phyloP scores from a whole-genome alignment of 2,329 filamentous ascomycete species.

The Epichloe elymi region DNA sequence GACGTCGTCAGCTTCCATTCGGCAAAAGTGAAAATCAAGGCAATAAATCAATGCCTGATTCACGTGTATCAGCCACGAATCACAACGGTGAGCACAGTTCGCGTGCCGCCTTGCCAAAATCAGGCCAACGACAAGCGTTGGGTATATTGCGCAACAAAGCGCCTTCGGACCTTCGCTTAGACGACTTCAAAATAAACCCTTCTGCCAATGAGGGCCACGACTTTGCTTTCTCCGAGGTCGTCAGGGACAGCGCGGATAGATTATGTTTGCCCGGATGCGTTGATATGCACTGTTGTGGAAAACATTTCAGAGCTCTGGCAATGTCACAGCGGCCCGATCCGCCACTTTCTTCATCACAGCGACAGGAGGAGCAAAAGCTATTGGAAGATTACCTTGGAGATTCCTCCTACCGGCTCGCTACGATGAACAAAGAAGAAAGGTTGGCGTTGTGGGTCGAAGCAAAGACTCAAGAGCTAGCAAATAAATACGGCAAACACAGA shows the following conservation, averaged over 20 bases:
- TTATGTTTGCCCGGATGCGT: slow-evolving; percentile 63
- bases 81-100: neutral
- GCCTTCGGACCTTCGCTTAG: slow-evolving; percentile 42
- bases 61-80: neutral
- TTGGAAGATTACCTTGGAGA: slow-evolving; percentile 46
- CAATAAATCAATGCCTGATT: slow-evolving; percentile 4
- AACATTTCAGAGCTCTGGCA: slow-evolving; percentile 55
- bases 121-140: neutral
- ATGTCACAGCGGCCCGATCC: slow-evolving; percentile 30
- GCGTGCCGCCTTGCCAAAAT: neutral
- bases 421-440: slow-evolving; percentile 47
- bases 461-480: slow-evolving; percentile 57
- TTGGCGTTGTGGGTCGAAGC: slow-evolving; percentile 61
- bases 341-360: slow-evolving; percentile 21
- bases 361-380: slow-evolving; percentile 32
- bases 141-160: slow-evolving; percentile 43
- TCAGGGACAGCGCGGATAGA: slow-evolving; percentile 57
- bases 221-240: slow-evolving; percentile 62
- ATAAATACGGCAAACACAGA: slow-evolving; percentile 64
- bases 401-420: slow-evolving; percentile 42
- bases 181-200: slow-evolving; percentile 77
- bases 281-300: slow-evolving; percentile 63
- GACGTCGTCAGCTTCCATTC: slow-evolving; percentile 30
- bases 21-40: slow-evolving; percentile 12
- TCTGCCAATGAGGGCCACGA: slow-evolving; percentile 54